phyloP scores from a whole-genome alignment of 1,284 basidiomycete genomes.

The Ceratobasidium sp. region DNA sequence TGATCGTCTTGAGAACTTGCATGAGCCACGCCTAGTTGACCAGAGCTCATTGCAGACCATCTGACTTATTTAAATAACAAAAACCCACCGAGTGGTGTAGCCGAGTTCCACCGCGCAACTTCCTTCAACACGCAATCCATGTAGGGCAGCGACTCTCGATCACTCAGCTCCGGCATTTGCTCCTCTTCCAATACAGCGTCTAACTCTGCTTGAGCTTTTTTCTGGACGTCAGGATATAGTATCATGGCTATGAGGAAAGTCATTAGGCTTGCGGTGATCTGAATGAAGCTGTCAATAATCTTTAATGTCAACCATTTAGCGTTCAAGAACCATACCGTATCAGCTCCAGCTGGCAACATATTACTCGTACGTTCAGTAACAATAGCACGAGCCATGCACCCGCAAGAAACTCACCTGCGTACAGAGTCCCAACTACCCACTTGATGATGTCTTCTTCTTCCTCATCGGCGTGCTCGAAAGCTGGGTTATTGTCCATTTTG shows the following conservation, averaged over 20 bases:
- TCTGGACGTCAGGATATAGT: constrained; percentile 38
- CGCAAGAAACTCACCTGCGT: not conserved
- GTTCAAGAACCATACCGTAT: constrained; percentile 16
- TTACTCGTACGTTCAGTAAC: not conserved
- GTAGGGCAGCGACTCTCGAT: constrained; percentile 36
- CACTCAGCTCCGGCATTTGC: constrained; percentile 12
- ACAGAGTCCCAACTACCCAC: constrained; percentile 33
- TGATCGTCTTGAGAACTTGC: constrained; percentile 39
- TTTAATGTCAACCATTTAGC: not conserved
- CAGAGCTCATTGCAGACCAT: too few relatives aligned
- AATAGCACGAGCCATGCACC: not conserved
- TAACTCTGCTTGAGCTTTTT: constrained; percentile 20
- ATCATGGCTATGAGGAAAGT: constrained; percentile 38
- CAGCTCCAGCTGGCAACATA: constrained; percentile 4
- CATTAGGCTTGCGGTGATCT: constrained; percentile 5
- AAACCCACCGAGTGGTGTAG: constrained; percentile 23
- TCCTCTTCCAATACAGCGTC: constrained; percentile 18
- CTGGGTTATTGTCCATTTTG: not conserved
- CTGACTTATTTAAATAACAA: too few relatives aligned
- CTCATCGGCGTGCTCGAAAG: not conserved
- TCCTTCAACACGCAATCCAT: constrained; percentile 37
- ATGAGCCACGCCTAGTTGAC: constrained; percentile 35
- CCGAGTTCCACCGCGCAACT: constrained; percentile 32
- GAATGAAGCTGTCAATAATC: not conserved
- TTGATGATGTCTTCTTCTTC: constrained; percentile 23